A percentile compares a stretch with the other conserved stretches of the same genome.
Evolutionary conservation across 768 basidiomycete genomes (phyloP).

Genomic region (Exidia glandulosa): DNA sequence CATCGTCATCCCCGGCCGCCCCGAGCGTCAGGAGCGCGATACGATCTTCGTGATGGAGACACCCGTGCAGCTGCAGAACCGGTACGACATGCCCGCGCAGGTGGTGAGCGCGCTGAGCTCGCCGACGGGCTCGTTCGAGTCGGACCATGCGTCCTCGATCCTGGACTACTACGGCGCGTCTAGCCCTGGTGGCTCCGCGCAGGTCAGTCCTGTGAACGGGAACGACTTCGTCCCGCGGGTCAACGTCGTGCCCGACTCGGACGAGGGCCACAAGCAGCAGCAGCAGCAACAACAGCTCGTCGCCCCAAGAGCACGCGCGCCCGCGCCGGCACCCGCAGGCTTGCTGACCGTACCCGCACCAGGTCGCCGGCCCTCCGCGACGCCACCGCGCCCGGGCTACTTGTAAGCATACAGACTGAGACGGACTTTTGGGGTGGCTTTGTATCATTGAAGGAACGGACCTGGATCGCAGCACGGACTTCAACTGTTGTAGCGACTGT

Average conservation of each 20-base stretch:
- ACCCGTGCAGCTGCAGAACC: not conserved
- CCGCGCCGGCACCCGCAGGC: too few relatives aligned
- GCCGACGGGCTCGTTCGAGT: not conserved
- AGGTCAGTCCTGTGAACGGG: not conserved
- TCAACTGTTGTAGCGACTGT: not conserved
- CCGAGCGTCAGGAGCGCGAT: not conserved
- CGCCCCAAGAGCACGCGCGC: not conserved
- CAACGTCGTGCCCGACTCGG: not conserved
- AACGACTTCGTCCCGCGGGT: not conserved
- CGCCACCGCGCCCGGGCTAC: not conserved
- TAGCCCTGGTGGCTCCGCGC: not conserved
- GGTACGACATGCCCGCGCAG: not conserved
- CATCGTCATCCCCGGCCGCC: not conserved
- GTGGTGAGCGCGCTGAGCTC: not conserved
- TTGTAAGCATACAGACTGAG: not conserved
- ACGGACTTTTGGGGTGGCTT: not conserved
- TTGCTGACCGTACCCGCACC: too few relatives aligned
- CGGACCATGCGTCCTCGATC: not conserved
- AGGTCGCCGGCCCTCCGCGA: too few relatives aligned
- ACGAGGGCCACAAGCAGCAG: too few relatives aligned
- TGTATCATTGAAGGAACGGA: not conserved
- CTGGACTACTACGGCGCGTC: not conserved
- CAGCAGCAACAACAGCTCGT: not conserved
- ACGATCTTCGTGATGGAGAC: not conserved
- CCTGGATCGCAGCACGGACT: not conserved